Conservation (phyloP, 495 filamentous ascomycete genomes). For the Hyaloscypha hepaticicola region DNA sequence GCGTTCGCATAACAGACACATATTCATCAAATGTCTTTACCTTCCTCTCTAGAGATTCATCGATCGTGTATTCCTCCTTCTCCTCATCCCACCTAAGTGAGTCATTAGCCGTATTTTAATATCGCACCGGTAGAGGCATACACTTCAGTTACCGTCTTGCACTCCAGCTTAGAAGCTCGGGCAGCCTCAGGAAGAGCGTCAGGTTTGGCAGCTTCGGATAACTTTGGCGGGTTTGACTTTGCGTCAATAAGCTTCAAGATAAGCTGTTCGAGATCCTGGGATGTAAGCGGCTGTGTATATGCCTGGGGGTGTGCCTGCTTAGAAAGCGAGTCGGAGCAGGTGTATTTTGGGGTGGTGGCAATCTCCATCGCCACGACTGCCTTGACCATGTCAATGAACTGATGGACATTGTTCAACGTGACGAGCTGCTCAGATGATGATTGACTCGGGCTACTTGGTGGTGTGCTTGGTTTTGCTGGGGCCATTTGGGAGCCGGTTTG, state of each 20-base stretch:
- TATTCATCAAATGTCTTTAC: too few relatives aligned
- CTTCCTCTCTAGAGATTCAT: slow-evolving; percentile 66
- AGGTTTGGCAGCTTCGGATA: slow-evolving; percentile 1
- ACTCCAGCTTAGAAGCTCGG: slow-evolving; percentile 49
- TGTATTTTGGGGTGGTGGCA: slow-evolving; percentile 7
- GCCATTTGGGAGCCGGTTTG: slow-evolving; percentile 9
- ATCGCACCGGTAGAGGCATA: slow-evolving; percentile 3
- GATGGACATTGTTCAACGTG: slow-evolving; percentile 20
- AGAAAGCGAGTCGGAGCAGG: slow-evolving; percentile 3
- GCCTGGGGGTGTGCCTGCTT: neutral
- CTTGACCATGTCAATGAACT: slow-evolving; percentile 21
- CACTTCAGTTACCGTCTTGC: slow-evolving; percentile 79
- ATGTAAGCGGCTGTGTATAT: slow-evolving; percentile 13
- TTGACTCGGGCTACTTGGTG: slow-evolving; percentile 19
- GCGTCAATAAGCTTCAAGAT: slow-evolving; percentile 14
- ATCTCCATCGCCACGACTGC: slow-evolving; percentile 17
- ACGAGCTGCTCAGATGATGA: slow-evolving; percentile 12
- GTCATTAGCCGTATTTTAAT: neutral
- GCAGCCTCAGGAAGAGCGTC: neutral
- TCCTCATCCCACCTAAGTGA: slow-evolving; percentile 45
- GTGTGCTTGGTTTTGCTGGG: slow-evolving; percentile 14
- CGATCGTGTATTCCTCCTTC: slow-evolving; percentile 75
- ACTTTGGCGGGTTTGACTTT: slow-evolving; percentile 2
- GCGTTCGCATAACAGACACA: too few relatives aligned
- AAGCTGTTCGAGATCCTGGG: slow-evolving; percentile 19